Conservation (phyloP, 495 filamentous ascomycete species). For the Tuber magnatum region DNA sequence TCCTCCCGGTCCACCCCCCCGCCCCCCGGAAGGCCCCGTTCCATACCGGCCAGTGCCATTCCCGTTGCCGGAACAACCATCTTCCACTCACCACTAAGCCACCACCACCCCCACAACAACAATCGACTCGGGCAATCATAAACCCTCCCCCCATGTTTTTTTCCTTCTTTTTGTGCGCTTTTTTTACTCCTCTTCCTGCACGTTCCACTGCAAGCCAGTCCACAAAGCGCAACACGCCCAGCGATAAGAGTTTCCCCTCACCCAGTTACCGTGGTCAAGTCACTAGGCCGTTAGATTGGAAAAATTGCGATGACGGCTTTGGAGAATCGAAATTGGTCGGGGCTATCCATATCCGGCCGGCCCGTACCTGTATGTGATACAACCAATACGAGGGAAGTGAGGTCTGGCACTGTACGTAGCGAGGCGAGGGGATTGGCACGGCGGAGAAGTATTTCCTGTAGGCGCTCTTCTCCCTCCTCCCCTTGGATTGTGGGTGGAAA, state of each 20-base stretch:
- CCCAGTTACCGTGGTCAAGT: background rate
- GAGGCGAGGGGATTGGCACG: background rate
- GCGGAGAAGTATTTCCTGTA: background rate
- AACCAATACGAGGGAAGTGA: background rate
- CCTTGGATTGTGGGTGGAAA: background rate
- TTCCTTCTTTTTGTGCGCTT: background rate
- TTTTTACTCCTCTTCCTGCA: too few relatives aligned
- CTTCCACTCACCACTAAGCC: background rate
- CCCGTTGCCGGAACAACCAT: background rate
- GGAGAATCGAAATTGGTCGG: background rate
- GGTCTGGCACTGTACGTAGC: background rate
- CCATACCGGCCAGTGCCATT: background rate
- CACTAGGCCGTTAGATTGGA: background rate
- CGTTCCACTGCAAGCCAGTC: background rate
- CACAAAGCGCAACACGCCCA: background rate
- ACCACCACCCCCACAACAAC: background rate
- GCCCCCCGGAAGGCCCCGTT: background rate
- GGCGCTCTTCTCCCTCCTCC: too few relatives aligned
- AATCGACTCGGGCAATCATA: background rate
- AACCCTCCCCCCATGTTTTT: background rate
- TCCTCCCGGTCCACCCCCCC: background rate
- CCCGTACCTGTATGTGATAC: background rate
- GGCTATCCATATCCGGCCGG: background rate
- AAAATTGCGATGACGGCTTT: background rate
- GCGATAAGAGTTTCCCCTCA: background rate